These are phyloP conservation scores for Pochonia chlamydosporia DNA, from an alignment of 2,329 filamentous ascomycete genomes.

Conservation along the genomic window DNA sequence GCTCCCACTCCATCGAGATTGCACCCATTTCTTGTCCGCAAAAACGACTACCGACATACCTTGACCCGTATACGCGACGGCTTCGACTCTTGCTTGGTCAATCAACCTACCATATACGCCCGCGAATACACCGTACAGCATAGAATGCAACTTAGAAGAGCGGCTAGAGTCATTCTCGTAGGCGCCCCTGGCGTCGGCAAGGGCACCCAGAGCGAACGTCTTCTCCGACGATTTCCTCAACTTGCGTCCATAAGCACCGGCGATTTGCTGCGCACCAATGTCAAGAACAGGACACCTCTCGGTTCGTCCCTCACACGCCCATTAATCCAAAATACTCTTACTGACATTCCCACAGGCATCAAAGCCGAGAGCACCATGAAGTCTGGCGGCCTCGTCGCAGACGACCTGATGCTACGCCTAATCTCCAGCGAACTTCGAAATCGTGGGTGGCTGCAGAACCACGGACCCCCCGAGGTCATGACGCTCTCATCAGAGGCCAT, in stretches of 20 bases:
- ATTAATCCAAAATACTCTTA: not conserved
- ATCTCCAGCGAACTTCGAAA: conserved; percentile 84
- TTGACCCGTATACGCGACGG: no score
- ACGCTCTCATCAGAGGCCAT: conserved; percentile 40
- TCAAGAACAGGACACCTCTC: conserved; percentile 78
- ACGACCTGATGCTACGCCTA: conserved; percentile 84
- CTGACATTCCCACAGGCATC: conserved; percentile 55
- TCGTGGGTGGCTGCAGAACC: conserved; percentile 71
- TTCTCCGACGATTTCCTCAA: conserved; percentile 82
- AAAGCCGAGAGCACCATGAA: conserved; percentile 88
- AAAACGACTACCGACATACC: no score
- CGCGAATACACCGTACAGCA: conserved; percentile 5
- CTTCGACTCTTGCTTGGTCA: no score
- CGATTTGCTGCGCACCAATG: conserved; percentile 87
- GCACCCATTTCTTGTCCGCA: no score
- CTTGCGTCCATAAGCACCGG: conserved; percentile 90
- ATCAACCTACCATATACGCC: not conserved
- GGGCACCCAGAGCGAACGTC: conserved; percentile 86
- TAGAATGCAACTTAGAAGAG: conserved; percentile 64
- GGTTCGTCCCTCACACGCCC: conserved; percentile 46
- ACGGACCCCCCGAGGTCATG: conserved; percentile 42
- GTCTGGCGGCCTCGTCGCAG: conserved; percentile 81
- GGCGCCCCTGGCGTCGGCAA: conserved; percentile 97
- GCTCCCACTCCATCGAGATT: no score
- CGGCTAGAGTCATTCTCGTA: conserved; percentile 89